phyloP scores from a whole-genome alignment of 352 stramenopile species.

The Phytophthora meadii region DNA sequence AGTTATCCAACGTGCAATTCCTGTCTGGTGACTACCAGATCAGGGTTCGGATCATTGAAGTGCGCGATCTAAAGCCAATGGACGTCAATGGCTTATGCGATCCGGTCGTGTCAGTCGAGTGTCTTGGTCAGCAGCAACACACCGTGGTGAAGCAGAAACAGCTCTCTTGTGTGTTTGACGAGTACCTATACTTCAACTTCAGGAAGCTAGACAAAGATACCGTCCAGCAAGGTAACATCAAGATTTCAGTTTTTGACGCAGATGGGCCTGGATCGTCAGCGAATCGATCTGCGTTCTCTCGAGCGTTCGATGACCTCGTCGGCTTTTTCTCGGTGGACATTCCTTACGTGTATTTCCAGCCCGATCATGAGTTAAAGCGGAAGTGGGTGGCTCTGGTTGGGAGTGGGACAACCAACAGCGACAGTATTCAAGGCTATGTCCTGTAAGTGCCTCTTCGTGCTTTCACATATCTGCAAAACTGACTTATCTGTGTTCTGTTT shows the following conservation, averaged over 20 bases:
- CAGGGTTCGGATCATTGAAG: slow-evolving; percentile 90
- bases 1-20: slow-evolving; percentile 82
- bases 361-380: slow-evolving; percentile 88
- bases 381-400: slow-evolving; percentile 92
- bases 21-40: slow-evolving; percentile 87
- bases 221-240: slow-evolving; percentile 77
- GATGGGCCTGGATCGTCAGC: slow-evolving; percentile 48
- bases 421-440: slow-evolving; percentile 92
- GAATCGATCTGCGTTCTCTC: slow-evolving; percentile 39
- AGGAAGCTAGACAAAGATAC: slow-evolving; percentile 77
- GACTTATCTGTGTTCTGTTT: neutral
- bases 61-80: slow-evolving; percentile 90
- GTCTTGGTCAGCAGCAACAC: slow-evolving; percentile 81
- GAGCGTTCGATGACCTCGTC: slow-evolving; percentile 78
- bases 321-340: slow-evolving; percentile 89
- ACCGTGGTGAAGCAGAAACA: slow-evolving; percentile 87
- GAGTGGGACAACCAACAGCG: slow-evolving; percentile 71
- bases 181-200: slow-evolving; percentile 92
- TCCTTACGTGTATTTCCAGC: slow-evolving; percentile 84
- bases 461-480: neutral
- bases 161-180: slow-evolving; percentile 90
- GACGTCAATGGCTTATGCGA: slow-evolving; percentile 88
- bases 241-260: slow-evolving; percentile 86
- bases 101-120: slow-evolving; percentile 88
- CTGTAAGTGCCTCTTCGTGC: slow-evolving; percentile 43